Conservation (phyloP, 345 rosid species). For the Aquilaria malaccensis region DNA sequence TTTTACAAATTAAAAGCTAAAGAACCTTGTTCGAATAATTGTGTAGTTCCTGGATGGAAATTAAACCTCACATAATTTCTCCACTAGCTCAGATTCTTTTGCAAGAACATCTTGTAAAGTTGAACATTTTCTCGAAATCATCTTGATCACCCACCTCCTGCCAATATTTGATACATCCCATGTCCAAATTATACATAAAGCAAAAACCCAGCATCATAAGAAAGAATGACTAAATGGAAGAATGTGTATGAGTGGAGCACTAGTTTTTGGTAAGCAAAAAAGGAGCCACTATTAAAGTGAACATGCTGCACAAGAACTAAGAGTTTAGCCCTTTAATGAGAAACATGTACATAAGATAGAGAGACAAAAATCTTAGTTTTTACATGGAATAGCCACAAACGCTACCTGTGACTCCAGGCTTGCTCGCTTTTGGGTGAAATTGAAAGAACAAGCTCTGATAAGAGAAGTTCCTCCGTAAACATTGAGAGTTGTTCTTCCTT, state of each 20-base stretch:
- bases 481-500: slow-evolving; percentile 32
- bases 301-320: too few species aligned
- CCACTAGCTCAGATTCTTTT: slow-evolving; percentile 85
- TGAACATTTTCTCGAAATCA: slow-evolving; percentile 38
- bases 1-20: slow-evolving; percentile 16
- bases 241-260: background rate
- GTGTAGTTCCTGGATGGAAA: slow-evolving; percentile 40
- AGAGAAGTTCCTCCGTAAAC: slow-evolving; percentile 57
- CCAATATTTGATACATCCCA: slow-evolving; percentile 12
- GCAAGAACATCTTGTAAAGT: slow-evolving; percentile 44
- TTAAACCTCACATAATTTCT: slow-evolving; percentile 82
- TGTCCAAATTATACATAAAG: background rate
- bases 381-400: background rate
- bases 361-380: too few species aligned
- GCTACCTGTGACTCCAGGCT: slow-evolving; percentile 92
- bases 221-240: slow-evolving; percentile 2
- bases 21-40: slow-evolving; percentile 44
- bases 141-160: slow-evolving; percentile 93
- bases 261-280: too few species aligned
- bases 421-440: slow-evolving; percentile 83
- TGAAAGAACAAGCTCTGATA: slow-evolving; percentile 76
- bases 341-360: too few species aligned
- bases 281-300: too few species aligned
- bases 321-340: too few species aligned
- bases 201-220: background rate